Percentiles rank a stretch among this genome's conserved stretches.
Conservation (phyloP, 345 rosid species). For the Eucalyptus virginea region DNA sequence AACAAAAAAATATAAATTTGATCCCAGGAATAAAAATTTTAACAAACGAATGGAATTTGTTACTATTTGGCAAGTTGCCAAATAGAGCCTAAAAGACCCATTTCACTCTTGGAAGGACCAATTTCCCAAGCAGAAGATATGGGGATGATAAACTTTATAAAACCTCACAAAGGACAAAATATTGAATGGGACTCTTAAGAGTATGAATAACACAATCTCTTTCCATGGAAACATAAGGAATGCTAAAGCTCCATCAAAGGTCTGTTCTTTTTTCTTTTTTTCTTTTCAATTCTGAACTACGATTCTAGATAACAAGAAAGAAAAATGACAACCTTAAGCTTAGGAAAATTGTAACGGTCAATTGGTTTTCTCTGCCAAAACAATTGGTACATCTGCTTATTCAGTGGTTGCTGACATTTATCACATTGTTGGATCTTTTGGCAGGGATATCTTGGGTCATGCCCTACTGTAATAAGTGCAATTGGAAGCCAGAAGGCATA, state of each 20-base stretch:
- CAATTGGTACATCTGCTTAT: not conserved
- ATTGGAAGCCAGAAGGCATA: not conserved
- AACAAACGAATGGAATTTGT: too few species aligned
- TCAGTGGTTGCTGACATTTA: not conserved
- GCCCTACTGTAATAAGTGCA: not conserved
- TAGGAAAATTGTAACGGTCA: not conserved
- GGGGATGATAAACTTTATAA: not conserved
- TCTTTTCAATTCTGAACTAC: not conserved
- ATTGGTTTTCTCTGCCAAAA: not conserved
- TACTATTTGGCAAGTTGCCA: too few species aligned
- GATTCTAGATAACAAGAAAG: not conserved
- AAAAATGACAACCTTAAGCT: not conserved
- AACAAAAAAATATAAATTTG: too few species aligned
- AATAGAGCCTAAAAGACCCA: not conserved
- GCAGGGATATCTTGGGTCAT: not conserved
- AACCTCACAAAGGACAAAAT: not conserved
- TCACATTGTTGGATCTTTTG: not conserved
- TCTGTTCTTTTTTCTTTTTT: not conserved
- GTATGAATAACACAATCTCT: fast-evolving
- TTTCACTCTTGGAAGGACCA: fast-evolving
- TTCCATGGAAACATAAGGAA: not conserved
- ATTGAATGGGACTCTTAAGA: not conserved
- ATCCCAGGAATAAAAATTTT: fast-evolving
- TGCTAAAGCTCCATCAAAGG: not conserved
- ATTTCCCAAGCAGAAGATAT: not conserved